phyloP scores from a whole-genome alignment of 1,284 basidiomycete genomes.

The Calocybe gambosa region DNA sequence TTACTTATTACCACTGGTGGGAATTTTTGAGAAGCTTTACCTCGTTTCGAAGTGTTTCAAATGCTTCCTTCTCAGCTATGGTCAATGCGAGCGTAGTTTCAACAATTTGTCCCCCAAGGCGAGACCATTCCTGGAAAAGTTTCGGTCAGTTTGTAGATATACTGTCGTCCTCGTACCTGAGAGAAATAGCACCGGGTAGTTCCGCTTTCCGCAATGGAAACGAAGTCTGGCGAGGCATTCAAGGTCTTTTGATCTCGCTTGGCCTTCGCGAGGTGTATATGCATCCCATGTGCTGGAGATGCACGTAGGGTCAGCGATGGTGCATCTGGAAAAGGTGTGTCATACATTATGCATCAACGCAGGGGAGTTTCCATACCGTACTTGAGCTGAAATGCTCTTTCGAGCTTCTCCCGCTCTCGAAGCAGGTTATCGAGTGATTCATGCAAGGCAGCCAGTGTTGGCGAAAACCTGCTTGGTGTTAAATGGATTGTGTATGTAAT shows the following conservation, averaged over 20 bases:
- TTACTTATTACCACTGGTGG: conserved; percentile 2
- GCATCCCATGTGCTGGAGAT: conserved; percentile 63
- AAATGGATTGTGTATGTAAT: not conserved
- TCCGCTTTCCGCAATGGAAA: conserved; percentile 52
- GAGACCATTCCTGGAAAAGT: conserved; percentile 62
- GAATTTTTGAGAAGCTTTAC: conserved; percentile 30
- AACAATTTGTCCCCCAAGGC: conserved; percentile 60
- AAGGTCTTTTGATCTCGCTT: conserved; percentile 54
- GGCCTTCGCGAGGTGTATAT: conserved; percentile 60
- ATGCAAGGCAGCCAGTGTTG: conserved; percentile 52
- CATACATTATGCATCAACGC: conserved; percentile 6
- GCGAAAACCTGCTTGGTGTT: conserved; percentile 55
- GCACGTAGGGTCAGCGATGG: conserved; percentile 68
- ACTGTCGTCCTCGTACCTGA: conserved; percentile 37
- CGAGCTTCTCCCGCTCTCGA: conserved; percentile 42
- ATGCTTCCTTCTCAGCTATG: conserved; percentile 63
- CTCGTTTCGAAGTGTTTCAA: conserved; percentile 62
- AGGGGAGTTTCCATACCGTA: conserved; percentile 40
- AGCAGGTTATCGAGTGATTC: conserved; percentile 39
- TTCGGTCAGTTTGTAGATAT: not conserved
- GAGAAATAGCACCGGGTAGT: conserved; percentile 70
- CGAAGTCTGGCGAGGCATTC: conserved; percentile 43
- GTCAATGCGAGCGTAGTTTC: conserved; percentile 51
- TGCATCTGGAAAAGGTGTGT: conserved; percentile 38
- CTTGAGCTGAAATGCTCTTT: conserved; percentile 44